phyloP scores from a whole-genome alignment of 805 yeast species.

The Saccharomycopsis amapae region DNA sequence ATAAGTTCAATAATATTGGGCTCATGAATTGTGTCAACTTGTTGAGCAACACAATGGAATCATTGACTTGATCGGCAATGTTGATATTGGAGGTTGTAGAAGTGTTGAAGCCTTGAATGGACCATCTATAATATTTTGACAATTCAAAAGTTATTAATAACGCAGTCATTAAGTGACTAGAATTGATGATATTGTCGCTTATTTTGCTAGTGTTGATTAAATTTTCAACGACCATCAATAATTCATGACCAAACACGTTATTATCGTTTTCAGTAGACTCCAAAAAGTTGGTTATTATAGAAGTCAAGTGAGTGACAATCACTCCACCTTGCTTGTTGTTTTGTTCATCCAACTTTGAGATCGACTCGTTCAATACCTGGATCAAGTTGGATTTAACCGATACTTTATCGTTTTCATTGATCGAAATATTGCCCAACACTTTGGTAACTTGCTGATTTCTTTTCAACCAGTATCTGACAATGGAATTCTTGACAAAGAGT shows the following conservation, averaged over 20 bases:
- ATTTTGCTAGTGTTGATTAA: slow-evolving; percentile 25
- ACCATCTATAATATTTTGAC: slow-evolving; percentile 18
- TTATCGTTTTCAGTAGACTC: slow-evolving; percentile 9
- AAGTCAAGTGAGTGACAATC: slow-evolving; percentile 5
- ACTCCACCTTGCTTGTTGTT: not conserved
- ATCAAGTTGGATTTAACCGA: slow-evolving; percentile 8
- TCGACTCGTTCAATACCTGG: slow-evolving; percentile 1
- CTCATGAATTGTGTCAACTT: slow-evolving; percentile 14
- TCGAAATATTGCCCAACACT: slow-evolving; percentile 1
- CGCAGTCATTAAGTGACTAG: slow-evolving; percentile 24
- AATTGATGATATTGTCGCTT: not conserved
- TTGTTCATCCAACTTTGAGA: not conserved
- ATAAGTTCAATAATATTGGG: slow-evolving; percentile 13
- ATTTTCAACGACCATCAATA: slow-evolving; percentile 8
- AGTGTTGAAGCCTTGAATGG: slow-evolving; percentile 27
- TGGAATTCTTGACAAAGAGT: slow-evolving; percentile 60
- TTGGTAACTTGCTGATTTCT: slow-evolving; percentile 12
- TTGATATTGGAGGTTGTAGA: slow-evolving; percentile 32
- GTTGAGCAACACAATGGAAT: slow-evolving; percentile 11
- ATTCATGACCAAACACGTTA: slow-evolving; percentile 15
- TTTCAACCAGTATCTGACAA: slow-evolving; percentile 45
- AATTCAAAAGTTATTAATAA: slow-evolving; percentile 12
- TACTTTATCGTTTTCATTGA: slow-evolving; percentile 12
- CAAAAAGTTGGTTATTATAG: slow-evolving; percentile 8
- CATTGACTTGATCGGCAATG: slow-evolving; percentile 13